Evolutionary conservation across 331 rosid species (phyloP).

Genomic region (Malus hybrid): DNA sequence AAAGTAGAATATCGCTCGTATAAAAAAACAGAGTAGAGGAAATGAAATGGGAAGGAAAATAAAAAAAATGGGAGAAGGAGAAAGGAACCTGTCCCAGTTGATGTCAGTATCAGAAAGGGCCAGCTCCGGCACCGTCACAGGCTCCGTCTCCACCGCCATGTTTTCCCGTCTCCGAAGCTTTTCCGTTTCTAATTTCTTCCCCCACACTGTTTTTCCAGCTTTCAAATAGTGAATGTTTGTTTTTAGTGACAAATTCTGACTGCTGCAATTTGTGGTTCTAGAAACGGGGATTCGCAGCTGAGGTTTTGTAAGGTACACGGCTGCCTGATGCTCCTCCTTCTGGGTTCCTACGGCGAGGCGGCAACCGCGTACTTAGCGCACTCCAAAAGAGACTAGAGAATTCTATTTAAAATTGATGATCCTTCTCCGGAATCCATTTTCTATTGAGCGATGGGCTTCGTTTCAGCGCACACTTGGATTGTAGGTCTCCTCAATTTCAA

Average conservation of each 20-base stretch:
- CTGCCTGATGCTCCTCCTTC: background rate
- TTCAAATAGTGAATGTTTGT: background rate
- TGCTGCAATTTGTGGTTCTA: background rate
- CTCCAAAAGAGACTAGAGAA: no score
- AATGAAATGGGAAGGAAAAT: background rate
- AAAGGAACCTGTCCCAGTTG: constrained; percentile 67
- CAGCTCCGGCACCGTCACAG: constrained; percentile 29
- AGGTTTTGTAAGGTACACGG: background rate
- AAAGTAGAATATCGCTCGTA: no score
- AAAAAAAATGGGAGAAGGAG: background rate
- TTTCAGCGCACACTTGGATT: no score
- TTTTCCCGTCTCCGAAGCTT: background rate
- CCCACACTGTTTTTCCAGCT: background rate
- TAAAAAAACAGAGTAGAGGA: background rate
- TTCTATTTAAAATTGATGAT: background rate
- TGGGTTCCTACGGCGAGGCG: background rate
- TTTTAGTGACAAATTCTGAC: background rate
- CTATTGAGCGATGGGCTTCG: background rate
- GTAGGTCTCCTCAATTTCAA: no score
- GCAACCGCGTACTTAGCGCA: background rate
- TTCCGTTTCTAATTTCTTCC: background rate
- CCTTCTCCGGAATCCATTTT: background rate
- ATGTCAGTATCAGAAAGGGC: constrained; percentile 70
- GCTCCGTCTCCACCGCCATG: constrained; percentile 51
- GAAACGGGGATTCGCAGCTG: background rate